Conservation (phyloP, 1,139 yeast genomes). For the Kluyveromyces marxianus region DNA sequence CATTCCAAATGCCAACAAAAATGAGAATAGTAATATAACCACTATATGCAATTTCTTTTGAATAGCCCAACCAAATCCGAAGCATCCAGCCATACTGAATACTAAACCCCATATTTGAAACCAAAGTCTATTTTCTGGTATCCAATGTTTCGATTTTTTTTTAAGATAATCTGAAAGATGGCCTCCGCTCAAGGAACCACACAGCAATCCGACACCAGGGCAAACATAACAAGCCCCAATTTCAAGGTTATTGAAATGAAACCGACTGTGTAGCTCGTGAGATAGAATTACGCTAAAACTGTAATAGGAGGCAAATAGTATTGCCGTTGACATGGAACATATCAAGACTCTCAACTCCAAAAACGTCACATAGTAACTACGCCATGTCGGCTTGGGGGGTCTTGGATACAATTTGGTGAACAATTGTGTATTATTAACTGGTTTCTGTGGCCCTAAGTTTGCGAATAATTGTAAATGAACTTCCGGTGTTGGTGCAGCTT, state of each 20-base stretch:
- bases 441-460: slow-evolving; percentile 25
- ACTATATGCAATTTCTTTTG: slow-evolving; percentile 39
- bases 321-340: slow-evolving; percentile 44
- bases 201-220: slow-evolving; percentile 45
- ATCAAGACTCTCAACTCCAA: slow-evolving; percentile 40
- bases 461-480: slow-evolving; percentile 13
- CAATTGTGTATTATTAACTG: slow-evolving; percentile 17
- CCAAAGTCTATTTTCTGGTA: slow-evolving; percentile 34
- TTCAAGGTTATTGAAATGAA: slow-evolving; percentile 34
- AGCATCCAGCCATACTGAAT: slow-evolving; percentile 39
- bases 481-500: slow-evolving; percentile 3
- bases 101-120: slow-evolving; percentile 42
- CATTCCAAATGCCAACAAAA: slow-evolving; percentile 47
- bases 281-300: slow-evolving; percentile 48
- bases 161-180: slow-evolving; percentile 40
- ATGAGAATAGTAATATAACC: slow-evolving; percentile 38
- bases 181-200: slow-evolving; percentile 48
- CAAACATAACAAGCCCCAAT: slow-evolving; percentile 45
- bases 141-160: slow-evolving; percentile 18
- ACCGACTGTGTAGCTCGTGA: slow-evolving; percentile 34
- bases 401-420: slow-evolving; percentile 33
- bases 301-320: slow-evolving; percentile 49
- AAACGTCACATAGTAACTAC: slow-evolving; percentile 34
- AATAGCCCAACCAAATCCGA: slow-evolving; percentile 52
- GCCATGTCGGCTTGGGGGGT: slow-evolving; percentile 44